Base-by-base conservation (phyloP, 2,329 filamentous ascomycete genomes). In the Sphaerostilbella broomeana region DNA sequence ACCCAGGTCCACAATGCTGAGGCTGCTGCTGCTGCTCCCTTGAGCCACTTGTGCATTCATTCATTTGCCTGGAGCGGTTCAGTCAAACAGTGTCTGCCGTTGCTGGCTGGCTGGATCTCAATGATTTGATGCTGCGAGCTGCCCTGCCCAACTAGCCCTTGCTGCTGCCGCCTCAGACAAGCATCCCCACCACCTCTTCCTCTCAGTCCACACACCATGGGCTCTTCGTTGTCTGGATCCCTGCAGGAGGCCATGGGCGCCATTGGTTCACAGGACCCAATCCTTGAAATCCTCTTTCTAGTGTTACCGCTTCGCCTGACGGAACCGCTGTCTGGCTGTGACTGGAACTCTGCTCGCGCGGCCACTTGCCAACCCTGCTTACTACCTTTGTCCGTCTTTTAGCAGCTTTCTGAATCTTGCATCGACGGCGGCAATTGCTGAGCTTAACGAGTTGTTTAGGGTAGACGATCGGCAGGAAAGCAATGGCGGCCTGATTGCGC, bases 191-290 rank as follows among this genome's bases (percentile, higher is more conserved):
- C 42, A 39, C 40, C 9, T 30, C 30, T 24, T 17, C 32, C 20
- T 33, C 34, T 40, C 17, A 45, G 42, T 38, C 42, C 42, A 40
- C 43, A 43, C 36, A 32, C 33, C 35, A n/a, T 38, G 38, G 30
- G 29, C 27, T 22, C 24, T 25, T 35, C 37, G 30, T 47, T 38
- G 38, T 43, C 38, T 37, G 32, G 48, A 53, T 51, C 51, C 51
- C 49, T 53, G 51, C 41, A 42, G 41, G 19, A 46, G 38, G 39
- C 33, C 44, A 44, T 43, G 42, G 39, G 43, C 38, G 28, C 45
- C 43, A 50, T 50, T 50, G 48, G 45, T 35, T 36, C 27, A 34
- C 25, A 26, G 42, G 17, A 16, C 28, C 17, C 35, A 34, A 24
- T 17, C 29, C 35, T 40, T 28, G 38, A 31, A 28, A 35, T 34